Base-by-base conservation (phyloP, 441 rosid genomes). In the Populus hybrid region DNA sequence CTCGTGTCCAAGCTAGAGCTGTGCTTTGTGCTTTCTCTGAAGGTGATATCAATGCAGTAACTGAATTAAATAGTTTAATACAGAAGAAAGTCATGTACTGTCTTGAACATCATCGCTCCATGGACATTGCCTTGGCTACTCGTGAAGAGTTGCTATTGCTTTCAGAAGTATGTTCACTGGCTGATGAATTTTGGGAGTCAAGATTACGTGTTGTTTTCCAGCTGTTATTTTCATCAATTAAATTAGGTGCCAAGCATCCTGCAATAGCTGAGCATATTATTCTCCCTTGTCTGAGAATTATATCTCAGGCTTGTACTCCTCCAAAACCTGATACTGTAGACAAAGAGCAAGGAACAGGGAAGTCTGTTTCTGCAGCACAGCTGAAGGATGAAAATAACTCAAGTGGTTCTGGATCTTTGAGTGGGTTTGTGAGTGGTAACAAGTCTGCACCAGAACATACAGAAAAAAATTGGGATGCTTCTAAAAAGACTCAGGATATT, bases 31-130 rank as follows among this genome's bases (percentile, higher is more conserved):
- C 99, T 83, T 92, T 97, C 85, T 96, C 99, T 69, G 98, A 94
- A 88, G 98, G 98, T 79, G 99, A 97, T 88, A 82, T 79, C 72
- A 90, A 76, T 88, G 99, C 98, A 65, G 93, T 96, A 69, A 88
- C 88, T 68, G 99, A 93, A 87, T 88, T 97, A 87, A 96, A 94
- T 89, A 89, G 79, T 85, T 90, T 97, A 84, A 91, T 97, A 80
- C 97, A 93, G 91, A 96, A 88, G 91, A 97, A 97, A 85, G 98
- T 97, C 77, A 91, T 86, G 96, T 97, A 97, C 88, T 94, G 99
- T 86, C 97, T 97, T 83, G 99, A 97, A 78, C 99, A 97, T 90
- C 99, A 97, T 85, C 98, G 99, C 54, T 96, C 99, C 86, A 92
- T 97, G 97, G 99, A 97, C 82, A 88, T 96, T 86, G 97, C 99